Conservation (phyloP, 441 rosid genomes). For the Populus tomentosa region DNA sequence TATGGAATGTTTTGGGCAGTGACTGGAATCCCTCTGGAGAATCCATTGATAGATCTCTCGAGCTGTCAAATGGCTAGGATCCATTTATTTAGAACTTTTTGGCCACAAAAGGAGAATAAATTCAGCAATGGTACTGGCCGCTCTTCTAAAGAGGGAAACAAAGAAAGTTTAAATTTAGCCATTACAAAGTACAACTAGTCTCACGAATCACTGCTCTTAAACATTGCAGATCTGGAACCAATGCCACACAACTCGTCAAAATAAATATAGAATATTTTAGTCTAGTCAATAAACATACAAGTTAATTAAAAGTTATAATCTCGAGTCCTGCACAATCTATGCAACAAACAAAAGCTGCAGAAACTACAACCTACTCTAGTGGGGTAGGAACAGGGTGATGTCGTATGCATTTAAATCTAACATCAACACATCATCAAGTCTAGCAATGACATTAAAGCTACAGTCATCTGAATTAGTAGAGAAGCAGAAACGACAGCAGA, state of each 20-base stretch:
- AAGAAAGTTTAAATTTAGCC: too few relatives aligned
- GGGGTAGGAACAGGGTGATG: conserved; percentile 7
- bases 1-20: neutral
- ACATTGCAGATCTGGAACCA: neutral
- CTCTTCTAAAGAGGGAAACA: too few relatives aligned
- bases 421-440: conserved; percentile 27
- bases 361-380: conserved; percentile 26
- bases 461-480: conserved; percentile 28
- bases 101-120: neutral
- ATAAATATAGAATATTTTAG: neutral
- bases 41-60: neutral
- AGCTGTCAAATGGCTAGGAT: neutral
- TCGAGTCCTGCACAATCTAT: conserved; percentile 29
- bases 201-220: too few relatives aligned
- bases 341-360: conserved; percentile 13
- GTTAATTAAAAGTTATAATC: conserved; percentile 17
- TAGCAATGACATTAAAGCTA: conserved; percentile 32
- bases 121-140: neutral
- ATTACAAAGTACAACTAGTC: too few relatives aligned
- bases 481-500: conserved; percentile 1
- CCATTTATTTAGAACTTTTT: neutral
- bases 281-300: conserved; percentile 19
- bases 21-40: neutral
- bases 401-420: conserved; percentile 34
- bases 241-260: neutral